Evolutionary conservation across 768 basidiomycete species (phyloP), one percentile per base, ranked within the genome.

Genomic region (Hygrophorus pudorinus): DNA sequence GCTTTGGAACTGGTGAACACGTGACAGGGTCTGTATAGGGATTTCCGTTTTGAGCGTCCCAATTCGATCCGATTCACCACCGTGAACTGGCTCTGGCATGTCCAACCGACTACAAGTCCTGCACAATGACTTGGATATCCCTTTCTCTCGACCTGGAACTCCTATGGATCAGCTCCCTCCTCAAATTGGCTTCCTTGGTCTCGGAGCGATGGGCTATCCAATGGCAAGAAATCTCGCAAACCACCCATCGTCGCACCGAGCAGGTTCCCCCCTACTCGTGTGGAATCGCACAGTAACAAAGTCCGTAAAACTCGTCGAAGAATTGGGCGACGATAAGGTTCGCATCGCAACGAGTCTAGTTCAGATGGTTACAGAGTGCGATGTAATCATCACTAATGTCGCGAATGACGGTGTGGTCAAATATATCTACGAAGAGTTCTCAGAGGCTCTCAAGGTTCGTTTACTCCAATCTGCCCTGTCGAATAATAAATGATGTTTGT

Each of bases 151-250:
- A 13, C 80, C 81, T 2, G 50, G 65, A 2, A 77, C 79, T 0
- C 80, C 80, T 0, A 21, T 36, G 10, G 27, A 24, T 24, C 24
- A 24, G 24, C 24, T 42, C 17, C 48, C 58, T 7, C 36, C 48
- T 33, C 64, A 68, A 46, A 60, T 71, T 17, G 71, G 69, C 4
- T 72, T 70, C 39, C 63, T 73, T 11, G 70, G 70, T 1, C 50
- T 81, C 12, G 81, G 82, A 16, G 72, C 75, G 16, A 85, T 89
- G 76, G 87, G 85, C 8, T 75, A 69, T 53, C 59, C 67, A 14
- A 91, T 92, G 84, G 84, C 83, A 5, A 70, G 72, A 30, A 94
- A 93, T 60, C 70, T 94, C 28, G 85, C 85, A 1, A 75, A 63
- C 34, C 65, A 72, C 50, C 68, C 63, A 36, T 59, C 63, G 14